phyloP scores from a whole-genome alignment of 1,139 yeast species.

The Suzukiozyma palmioleophila region DNA sequence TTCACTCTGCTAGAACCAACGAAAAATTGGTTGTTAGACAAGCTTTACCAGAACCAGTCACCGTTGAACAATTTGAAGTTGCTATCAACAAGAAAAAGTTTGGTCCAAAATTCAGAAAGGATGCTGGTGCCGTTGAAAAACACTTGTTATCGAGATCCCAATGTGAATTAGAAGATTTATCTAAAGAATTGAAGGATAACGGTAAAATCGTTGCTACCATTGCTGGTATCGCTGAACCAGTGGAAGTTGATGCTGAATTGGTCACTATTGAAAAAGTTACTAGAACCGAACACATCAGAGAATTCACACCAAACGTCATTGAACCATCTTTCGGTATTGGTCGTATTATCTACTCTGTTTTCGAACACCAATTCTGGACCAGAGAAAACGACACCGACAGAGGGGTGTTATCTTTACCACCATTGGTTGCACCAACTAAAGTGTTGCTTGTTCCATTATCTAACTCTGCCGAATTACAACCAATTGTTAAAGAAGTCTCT shows the following conservation, averaged over 20 bases:
- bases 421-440: constrained; percentile 96
- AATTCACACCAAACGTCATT: constrained; percentile 93
- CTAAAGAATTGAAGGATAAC: constrained; percentile 57
- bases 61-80: constrained; percentile 79
- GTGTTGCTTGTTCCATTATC: constrained; percentile 94
- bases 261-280: constrained; percentile 74
- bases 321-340: constrained; percentile 99
- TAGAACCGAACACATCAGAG: constrained; percentile 87
- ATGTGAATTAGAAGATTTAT: constrained; percentile 77
- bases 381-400: constrained; percentile 92
- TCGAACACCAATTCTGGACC: constrained; percentile 94
- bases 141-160: constrained; percentile 76
- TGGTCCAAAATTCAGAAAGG: constrained; percentile 96
- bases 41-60: constrained; percentile 75
- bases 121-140: constrained; percentile 86
- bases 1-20: constrained; percentile 91
- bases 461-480: constrained; percentile 73
- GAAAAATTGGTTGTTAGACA: constrained; percentile 94
- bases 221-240: constrained; percentile 53
- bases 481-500: constrained; percentile 68
- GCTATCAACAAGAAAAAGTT: constrained; percentile 90
- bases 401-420: constrained; percentile 89
- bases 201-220: constrained; percentile 65
- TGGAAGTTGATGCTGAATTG: constrained; percentile 70
- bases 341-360: constrained; percentile 86